Evolutionary conservation across 371 early-diverging fungal genomes (phyloP), one percentile per base, ranked within the genome.

Genomic region (Chytridiales sp.): DNA sequence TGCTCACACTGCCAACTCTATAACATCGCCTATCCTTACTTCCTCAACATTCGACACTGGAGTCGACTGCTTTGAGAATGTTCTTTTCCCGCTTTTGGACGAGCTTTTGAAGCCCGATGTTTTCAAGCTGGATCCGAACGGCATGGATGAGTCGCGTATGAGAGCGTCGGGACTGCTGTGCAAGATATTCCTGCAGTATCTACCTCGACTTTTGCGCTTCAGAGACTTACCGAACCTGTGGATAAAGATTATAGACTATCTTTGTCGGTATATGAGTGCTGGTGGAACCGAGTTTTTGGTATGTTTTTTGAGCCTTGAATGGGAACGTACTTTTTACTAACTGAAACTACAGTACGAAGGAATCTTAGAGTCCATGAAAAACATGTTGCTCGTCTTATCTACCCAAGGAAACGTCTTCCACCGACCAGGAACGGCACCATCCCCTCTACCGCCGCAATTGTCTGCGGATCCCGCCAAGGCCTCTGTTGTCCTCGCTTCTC

Each of bases 371-470:
- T 81, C 83, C 4, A 65, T 88, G 46, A 88, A 88, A 62, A 88
- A 88, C 68, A 81, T 86, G 78, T 64, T 88, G 30, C 73, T 87
- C 19, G 87, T 88, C 22, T 81, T 87, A 82, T 82, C 82, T 4
- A 78, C 83, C 0, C 84, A 84, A 42, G n/a, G n/a, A n/a, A 73
- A 69, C 30, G 62, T 76, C 15, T 69, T 79, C 44, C 57, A 67
- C 27, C n/a, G n/a, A n/a, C n/a, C n/a, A n/a, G n/a, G n/a, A n/a
- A n/a, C n/a, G n/a, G n/a, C n/a, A n/a, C n/a, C n/a, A n/a, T n/a
- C n/a, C n/a, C n/a, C n/a, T n/a, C n/a, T n/a, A n/a, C 47, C n/a
- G n/a, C 59, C 58, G 38, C 59, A 1, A 21, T 24, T 6, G n/a
- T 26, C 44, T 32, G 48, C 40, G 2, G 8, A 8, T 5, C 15